Conservation (phyloP, 1,284 basidiomycete species). For the Macrocystidia cucumis region DNA sequence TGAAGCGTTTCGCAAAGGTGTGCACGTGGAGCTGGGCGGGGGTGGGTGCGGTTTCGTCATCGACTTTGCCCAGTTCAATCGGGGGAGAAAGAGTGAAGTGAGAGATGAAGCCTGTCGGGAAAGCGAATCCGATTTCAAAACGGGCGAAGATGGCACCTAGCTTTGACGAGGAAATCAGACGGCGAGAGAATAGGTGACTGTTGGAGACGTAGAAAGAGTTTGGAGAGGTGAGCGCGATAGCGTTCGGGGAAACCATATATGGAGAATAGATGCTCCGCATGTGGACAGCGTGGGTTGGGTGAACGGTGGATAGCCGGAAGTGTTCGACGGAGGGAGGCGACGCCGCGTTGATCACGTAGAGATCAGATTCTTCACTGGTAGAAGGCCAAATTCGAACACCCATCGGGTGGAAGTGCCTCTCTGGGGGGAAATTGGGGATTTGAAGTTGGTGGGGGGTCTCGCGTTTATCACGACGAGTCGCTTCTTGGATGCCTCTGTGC, state of each 20-base stretch:
- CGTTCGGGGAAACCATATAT: constrained; percentile 55
- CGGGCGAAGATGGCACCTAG: constrained; percentile 43
- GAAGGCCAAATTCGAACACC: constrained; percentile 47
- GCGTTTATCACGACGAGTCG: constrained; percentile 3
- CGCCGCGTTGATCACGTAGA: constrained; percentile 63
- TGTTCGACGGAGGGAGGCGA: constrained; percentile 51
- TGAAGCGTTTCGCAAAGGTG: constrained; percentile 31
- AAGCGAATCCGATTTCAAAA: constrained; percentile 44
- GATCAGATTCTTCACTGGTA: constrained; percentile 35
- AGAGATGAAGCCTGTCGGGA: constrained; percentile 52
- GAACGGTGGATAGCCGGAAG: constrained; percentile 41
- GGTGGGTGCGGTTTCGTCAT: constrained; percentile 7
- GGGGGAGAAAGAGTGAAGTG: constrained; percentile 38
- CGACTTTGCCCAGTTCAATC: no score
- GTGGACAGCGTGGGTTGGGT: constrained; percentile 33
- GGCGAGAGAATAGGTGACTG: constrained; percentile 61
- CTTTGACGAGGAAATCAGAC: constrained; percentile 45
- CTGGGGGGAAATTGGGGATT: constrained; percentile 31
- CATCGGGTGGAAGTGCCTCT: constrained; percentile 50
- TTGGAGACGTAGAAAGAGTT: constrained; percentile 62
- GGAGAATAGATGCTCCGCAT: constrained; percentile 50
- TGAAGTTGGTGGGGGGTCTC: constrained; percentile 12
- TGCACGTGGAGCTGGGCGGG: constrained; percentile 23
- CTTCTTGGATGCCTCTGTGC: constrained; percentile 12
- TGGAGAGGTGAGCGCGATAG: constrained; percentile 52